These are phyloP conservation scores for Fonsecaea nubica DNA, from an alignment of 2,329 filamentous ascomycete species.

Conservation along the genomic window DNA sequence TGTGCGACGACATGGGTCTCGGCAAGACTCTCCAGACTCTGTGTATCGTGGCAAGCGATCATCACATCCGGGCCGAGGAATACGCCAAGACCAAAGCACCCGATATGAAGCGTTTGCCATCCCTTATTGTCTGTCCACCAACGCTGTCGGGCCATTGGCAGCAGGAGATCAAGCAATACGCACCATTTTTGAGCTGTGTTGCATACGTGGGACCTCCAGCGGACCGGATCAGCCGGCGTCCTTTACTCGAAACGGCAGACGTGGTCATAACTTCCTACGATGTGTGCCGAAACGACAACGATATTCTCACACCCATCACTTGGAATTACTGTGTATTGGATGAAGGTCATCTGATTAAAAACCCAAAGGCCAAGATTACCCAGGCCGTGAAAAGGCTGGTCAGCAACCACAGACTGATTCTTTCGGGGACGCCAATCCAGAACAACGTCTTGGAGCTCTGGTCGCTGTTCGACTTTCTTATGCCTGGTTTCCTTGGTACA, in stretches of 20 bases:
- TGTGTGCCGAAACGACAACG: conserved; percentile 94
- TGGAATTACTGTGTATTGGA: conserved; percentile 99
- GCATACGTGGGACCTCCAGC: conserved; percentile 89
- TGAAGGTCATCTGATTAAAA: conserved; percentile 98
- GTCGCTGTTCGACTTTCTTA: conserved; percentile 98
- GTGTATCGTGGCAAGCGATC: conserved; percentile 97
- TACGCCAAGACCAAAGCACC: conserved; percentile 79
- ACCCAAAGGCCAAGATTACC: conserved; percentile 94
- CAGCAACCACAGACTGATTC: conserved; percentile 93
- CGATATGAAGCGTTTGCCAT: conserved; percentile 81
- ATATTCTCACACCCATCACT: conserved; percentile 77
- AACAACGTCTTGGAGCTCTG: conserved; percentile 97
- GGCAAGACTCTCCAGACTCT: conserved; percentile 97
- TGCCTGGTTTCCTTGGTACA: conserved; percentile 95
- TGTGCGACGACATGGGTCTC: conserved; percentile 98
- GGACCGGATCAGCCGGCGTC: conserved; percentile 75
- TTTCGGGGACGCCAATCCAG: conserved; percentile 96
- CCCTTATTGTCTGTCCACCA: conserved; percentile 93
- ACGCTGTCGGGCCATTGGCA: conserved; percentile 98
- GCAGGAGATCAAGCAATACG: conserved; percentile 94
- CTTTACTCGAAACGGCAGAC: conserved; percentile 76
- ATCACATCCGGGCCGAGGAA: conserved; percentile 90
- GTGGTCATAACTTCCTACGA: conserved; percentile 98
- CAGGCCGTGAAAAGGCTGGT: conserved; percentile 86
- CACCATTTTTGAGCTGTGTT: conserved; percentile 87